Conservation (phyloP, 192 early-diverging fungal genomes). For the Coemansia sp. region DNA sequence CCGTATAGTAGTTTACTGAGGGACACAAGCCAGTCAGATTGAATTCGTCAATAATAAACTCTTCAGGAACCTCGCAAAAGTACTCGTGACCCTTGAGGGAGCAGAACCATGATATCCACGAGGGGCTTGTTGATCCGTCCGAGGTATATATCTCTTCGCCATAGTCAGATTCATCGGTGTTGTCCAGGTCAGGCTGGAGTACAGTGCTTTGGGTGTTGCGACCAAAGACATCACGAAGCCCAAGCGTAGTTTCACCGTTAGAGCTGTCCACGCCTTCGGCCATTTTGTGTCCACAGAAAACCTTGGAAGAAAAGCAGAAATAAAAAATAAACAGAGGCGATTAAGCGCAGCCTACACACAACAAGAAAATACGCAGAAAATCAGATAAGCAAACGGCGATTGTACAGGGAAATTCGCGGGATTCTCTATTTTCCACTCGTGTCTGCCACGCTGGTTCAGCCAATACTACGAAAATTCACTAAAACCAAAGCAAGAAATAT, state of each 20-base stretch:
- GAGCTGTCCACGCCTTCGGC: conserved; percentile 32
- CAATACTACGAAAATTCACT: too few species aligned
- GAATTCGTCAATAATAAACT: conserved; percentile 94
- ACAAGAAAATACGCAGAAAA: neutral
- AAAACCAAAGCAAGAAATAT: too few species aligned
- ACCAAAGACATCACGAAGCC: conserved; percentile 8
- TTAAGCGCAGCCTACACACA: conserved; percentile 5
- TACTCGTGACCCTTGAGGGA: conserved; percentile 73
- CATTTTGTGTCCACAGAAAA: conserved; percentile 31
- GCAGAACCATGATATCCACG: conserved; percentile 81
- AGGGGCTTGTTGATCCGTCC: conserved; percentile 51
- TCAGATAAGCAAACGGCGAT: neutral
- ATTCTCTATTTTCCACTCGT: too few species aligned
- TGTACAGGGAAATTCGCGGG: too few species aligned
- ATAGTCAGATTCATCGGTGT: conserved; percentile 49
- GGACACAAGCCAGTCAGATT: conserved; percentile 91
- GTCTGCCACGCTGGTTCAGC: too few species aligned
- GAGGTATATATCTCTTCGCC: conserved; percentile 45
- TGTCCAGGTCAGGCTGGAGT: conserved; percentile 36
- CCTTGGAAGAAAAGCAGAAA: neutral
- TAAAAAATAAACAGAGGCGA: neutral
- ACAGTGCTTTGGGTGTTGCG: conserved; percentile 13
- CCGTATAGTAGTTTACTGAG: conserved; percentile 81
- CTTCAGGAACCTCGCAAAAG: conserved; percentile 73
- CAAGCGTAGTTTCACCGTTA: conserved; percentile 14